Base-by-base conservation (phyloP, 2,329 filamentous ascomycete species). In the Arthrobotrys megalospora region DNA sequence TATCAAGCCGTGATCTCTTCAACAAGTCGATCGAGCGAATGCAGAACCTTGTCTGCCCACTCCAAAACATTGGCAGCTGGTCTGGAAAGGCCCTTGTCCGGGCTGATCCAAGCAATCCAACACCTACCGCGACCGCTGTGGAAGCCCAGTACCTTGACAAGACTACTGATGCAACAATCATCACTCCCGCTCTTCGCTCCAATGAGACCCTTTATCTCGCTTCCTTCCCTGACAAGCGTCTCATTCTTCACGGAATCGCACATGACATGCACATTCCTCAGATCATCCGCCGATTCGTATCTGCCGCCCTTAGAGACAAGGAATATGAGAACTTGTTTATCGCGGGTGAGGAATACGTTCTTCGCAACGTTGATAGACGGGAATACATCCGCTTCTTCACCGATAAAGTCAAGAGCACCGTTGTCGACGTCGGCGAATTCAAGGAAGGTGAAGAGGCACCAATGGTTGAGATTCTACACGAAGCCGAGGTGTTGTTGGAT, bases 251-350 rank as follows among this genome's bases (percentile, higher is more conserved):
- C 45, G 63, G 62, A 10, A 66, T 78, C n/a, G 75, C 75, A 4
- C 67, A 78, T 34, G 53, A 78, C 45, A 72, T 72, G 67, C 16
- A 78, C 45, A 71, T 78, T 21, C 75, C 75, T 7, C 67, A 71
- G 16, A 52, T 78, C 14, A 62, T 78, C 47, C 75, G 75, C 14
- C 52, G 67, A 38, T 78, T 72, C 67, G 67, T 78, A 14, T 71
- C 67, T 21, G 67, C 67, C 28, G 47, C 65, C 8, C 67, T 78
- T 2, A 53, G 67, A 53, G 67, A 78, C 38, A 71, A 78, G 24
- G 75, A 78, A 48, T 78, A 78, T 53, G 67, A 72, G 16, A 78
- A 78, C 52, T 5, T 78, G 28, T 78, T 78, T 63, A 32, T 21
- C 6, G 48, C 45, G 1, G 63, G 67, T 12, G 75, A 78, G 45